Evolutionary conservation across 495 filamentous ascomycete species (phyloP).

Genomic region (Lasiosphaeria ovina): DNA sequence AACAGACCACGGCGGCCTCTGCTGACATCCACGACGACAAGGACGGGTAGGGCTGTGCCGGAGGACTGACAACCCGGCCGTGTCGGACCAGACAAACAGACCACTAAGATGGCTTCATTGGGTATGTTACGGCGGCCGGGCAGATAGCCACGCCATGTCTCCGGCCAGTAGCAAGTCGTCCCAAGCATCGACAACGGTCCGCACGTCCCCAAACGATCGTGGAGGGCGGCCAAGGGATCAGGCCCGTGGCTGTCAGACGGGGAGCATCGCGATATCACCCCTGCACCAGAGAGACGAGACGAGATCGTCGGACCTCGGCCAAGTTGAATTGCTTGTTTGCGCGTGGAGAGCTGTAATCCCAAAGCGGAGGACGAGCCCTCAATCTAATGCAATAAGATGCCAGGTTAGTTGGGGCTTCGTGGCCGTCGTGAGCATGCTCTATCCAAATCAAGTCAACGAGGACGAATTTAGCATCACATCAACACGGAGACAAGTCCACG

Average conservation of each 20-base stretch:
- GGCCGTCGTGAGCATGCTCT: background rate
- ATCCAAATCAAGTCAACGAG: no score
- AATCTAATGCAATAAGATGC: conserved; percentile 14
- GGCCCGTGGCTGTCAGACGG: no score
- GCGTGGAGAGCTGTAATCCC: background rate
- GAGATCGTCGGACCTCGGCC: background rate
- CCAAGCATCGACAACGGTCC: conserved; percentile 11
- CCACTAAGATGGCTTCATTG: conserved; percentile 17
- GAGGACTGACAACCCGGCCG: conserved; percentile 9
- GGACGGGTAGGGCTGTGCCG: conserved; percentile 12
- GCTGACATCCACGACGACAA: conserved; percentile 4
- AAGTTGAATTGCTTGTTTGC: no score
- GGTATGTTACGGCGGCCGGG: conserved; percentile 16
- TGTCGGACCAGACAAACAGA: conserved; percentile 2
- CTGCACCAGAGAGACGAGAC: background rate
- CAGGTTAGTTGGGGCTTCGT: background rate
- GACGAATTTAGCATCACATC: no score
- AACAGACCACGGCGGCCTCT: conserved; percentile 25
- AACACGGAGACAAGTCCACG: no score
- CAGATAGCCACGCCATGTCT: background rate
- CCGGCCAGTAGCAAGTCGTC: conserved; percentile 12
- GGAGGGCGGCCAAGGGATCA: background rate
- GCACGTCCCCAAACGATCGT: conserved; percentile 12
- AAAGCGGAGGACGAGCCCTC: background rate
- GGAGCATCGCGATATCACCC: no score